These are phyloP conservation scores for Xylariales sp. DNA, from an alignment of 2,329 filamentous ascomycete genomes.

Conservation along the genomic window DNA sequence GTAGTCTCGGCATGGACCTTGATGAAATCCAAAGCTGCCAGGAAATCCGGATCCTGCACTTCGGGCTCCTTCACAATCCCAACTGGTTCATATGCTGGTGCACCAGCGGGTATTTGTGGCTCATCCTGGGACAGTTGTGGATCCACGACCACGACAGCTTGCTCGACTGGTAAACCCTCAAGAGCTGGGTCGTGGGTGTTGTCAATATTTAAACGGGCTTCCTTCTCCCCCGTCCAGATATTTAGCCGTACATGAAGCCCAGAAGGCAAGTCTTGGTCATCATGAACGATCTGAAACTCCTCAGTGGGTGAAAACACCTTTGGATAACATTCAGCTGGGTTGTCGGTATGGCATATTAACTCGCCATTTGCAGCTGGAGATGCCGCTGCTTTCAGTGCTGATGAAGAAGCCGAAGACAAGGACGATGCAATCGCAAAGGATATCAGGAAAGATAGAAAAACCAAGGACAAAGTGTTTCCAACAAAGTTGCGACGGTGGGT, in stretches of 20 bases:
- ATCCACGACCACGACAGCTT: conserved; percentile 52
- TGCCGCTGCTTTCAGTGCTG: conserved; percentile 20
- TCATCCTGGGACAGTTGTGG: conserved; percentile 28
- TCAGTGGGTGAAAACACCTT: conserved; percentile 59
- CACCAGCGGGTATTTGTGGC: conserved; percentile 38
- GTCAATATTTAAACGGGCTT: conserved; percentile 62
- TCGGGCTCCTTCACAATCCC: conserved; percentile 53
- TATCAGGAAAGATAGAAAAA: conserved; percentile 12
- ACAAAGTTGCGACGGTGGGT: conserved; percentile 9
- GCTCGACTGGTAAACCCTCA: conserved; percentile 48
- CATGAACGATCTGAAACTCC: conserved; percentile 58
- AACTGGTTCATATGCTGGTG: conserved; percentile 52
- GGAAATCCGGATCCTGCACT: conserved; percentile 35
- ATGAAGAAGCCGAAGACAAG: too few species aligned
- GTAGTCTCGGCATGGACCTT: conserved; percentile 33
- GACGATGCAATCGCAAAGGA: conserved; percentile 15
- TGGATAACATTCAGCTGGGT: conserved; percentile 61
- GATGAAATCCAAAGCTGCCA: conserved; percentile 43
- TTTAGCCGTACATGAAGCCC: conserved; percentile 65
- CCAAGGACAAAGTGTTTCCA: conserved; percentile 11
- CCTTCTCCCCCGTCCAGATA: conserved; percentile 57
- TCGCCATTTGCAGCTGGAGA: conserved; percentile 40
- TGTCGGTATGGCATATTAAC: conserved; percentile 60
- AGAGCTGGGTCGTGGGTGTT: conserved; percentile 42
- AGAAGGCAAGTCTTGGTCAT: conserved; percentile 60